These are phyloP conservation scores for Xylaria sp. DNA, from an alignment of 2,329 filamentous ascomycete genomes.

Conservation along the genomic window DNA sequence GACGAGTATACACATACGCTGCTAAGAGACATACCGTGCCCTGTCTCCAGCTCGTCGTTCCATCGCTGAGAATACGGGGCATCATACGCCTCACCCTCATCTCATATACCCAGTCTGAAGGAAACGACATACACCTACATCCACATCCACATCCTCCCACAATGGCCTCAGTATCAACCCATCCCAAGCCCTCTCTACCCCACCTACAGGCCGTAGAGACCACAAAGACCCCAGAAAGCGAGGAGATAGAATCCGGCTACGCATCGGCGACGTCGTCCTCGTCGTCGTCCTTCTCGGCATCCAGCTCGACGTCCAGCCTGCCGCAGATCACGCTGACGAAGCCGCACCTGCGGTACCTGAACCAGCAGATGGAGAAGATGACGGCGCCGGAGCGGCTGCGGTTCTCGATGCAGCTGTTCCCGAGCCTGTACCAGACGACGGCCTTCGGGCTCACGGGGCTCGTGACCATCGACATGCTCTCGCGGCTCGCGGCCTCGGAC, in stretches of 20 bases:
- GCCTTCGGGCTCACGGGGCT: constrained; percentile 85
- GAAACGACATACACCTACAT: constrained; percentile 20
- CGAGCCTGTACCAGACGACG: constrained; percentile 87
- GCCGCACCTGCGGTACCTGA: constrained; percentile 89
- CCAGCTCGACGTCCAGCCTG: constrained; percentile 68
- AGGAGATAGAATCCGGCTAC: constrained; percentile 84
- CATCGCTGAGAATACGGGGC: neutral
- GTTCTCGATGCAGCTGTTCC: constrained; percentile 92
- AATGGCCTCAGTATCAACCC: constrained; percentile 51
- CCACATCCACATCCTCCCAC: constrained; percentile 11
- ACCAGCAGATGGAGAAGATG: constrained; percentile 86
- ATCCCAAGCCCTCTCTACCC: constrained; percentile 54
- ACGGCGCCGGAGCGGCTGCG: constrained; percentile 89
- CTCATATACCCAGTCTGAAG: neutral
- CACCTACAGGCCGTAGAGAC: constrained; percentile 51
- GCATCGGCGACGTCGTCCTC: constrained; percentile 68
- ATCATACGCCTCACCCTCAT: constrained; percentile 2
- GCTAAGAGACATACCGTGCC: neutral
- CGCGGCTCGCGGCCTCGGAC: constrained; percentile 73
- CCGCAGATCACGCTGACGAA: constrained; percentile 87
- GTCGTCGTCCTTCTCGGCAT: constrained; percentile 54
- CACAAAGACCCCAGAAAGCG: constrained; percentile 55
- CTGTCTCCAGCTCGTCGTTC: neutral
- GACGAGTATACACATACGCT: constrained; percentile 5
- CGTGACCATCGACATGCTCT: constrained; percentile 85